phyloP scores from a whole-genome alignment of 2,329 filamentous ascomycete genomes.

The Bipolaris bicolor region DNA sequence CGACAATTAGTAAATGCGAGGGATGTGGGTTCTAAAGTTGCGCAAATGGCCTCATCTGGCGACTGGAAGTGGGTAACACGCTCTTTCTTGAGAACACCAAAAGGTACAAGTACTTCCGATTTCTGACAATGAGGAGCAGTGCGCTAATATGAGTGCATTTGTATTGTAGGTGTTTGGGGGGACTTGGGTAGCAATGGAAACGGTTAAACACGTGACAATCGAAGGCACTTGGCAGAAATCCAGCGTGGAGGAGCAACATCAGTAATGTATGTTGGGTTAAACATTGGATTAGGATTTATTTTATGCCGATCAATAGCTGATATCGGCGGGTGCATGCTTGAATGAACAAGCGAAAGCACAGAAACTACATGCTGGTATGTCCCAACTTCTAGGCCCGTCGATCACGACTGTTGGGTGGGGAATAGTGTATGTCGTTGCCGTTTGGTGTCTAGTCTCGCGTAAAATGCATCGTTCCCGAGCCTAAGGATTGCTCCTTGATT shows the following conservation, averaged over 20 bases:
- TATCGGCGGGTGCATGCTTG: too few species aligned
- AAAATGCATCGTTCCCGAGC: neutral
- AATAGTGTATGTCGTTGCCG: neutral
- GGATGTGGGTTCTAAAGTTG: slow-evolving; percentile 6
- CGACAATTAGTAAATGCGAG: neutral
- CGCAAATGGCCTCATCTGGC: slow-evolving; percentile 11
- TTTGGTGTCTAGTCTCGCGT: neutral
- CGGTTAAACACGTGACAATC: neutral
- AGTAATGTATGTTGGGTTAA: too few species aligned
- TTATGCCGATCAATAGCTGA: too few species aligned
- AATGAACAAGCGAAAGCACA: too few species aligned
- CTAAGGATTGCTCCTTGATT: neutral
- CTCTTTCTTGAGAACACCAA: neutral
- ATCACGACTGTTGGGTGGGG: neutral
- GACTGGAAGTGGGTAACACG: neutral
- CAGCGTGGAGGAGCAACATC: neutral
- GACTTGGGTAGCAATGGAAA: neutral
- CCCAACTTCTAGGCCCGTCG: neutral
- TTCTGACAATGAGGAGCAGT: neutral
- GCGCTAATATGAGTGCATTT: slow-evolving; percentile 6
- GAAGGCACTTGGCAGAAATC: too few species aligned
- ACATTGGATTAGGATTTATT: too few species aligned
- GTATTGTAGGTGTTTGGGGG: neutral
- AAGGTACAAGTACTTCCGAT: neutral
- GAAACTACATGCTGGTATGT: neutral